phyloP scores from a whole-genome alignment of 768 basidiomycete species.

The Pulveroboletus sp. region DNA sequence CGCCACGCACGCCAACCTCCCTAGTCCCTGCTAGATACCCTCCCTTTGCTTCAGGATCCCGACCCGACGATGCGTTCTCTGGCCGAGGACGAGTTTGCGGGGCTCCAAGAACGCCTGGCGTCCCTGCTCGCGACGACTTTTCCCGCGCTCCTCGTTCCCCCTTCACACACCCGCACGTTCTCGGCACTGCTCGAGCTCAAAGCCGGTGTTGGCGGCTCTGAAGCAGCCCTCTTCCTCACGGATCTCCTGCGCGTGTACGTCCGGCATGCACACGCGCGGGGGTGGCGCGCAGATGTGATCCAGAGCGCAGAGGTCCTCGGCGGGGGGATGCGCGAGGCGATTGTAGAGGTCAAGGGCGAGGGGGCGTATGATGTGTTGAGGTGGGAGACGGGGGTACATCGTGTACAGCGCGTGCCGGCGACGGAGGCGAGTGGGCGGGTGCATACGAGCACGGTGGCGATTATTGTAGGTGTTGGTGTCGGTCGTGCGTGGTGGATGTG shows the following conservation, averaged over 20 bases:
- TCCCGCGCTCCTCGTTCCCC: conserved; percentile 71
- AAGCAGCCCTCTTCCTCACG: conserved; percentile 77
- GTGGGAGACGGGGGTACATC: conserved; percentile 95
- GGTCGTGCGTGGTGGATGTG: not conserved
- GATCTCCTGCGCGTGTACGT: conserved; percentile 84
- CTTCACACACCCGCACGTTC: conserved; percentile 60
- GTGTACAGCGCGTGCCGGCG: conserved; percentile 90
- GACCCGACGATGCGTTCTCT: conserved; percentile 75
- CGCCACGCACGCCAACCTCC: conserved; percentile 15
- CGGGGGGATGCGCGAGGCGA: conserved; percentile 76
- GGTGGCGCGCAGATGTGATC: conserved; percentile 64
- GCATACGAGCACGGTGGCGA: conserved; percentile 89
- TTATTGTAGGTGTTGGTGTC: conserved; percentile 58
- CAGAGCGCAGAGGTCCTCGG: conserved; percentile 54
- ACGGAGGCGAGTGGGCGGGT: conserved; percentile 87
- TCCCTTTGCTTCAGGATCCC: conserved; percentile 61
- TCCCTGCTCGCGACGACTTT: conserved; percentile 42
- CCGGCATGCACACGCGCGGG: conserved; percentile 49
- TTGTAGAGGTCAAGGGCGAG: conserved; percentile 73
- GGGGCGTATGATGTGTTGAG: conserved; percentile 76
- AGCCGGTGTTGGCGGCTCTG: conserved; percentile 89
- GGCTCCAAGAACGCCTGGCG: conserved; percentile 37
- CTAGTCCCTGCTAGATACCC: conserved; percentile 68
- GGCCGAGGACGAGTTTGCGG: conserved; percentile 62
- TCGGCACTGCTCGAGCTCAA: conserved; percentile 89